A percentile compares a stretch with the other conserved stretches of the same genome.
These are phyloP conservation scores for Fusarium neocosmosporiellum DNA, from an alignment of 2,329 filamentous ascomycete genomes.

Conservation along the genomic window DNA sequence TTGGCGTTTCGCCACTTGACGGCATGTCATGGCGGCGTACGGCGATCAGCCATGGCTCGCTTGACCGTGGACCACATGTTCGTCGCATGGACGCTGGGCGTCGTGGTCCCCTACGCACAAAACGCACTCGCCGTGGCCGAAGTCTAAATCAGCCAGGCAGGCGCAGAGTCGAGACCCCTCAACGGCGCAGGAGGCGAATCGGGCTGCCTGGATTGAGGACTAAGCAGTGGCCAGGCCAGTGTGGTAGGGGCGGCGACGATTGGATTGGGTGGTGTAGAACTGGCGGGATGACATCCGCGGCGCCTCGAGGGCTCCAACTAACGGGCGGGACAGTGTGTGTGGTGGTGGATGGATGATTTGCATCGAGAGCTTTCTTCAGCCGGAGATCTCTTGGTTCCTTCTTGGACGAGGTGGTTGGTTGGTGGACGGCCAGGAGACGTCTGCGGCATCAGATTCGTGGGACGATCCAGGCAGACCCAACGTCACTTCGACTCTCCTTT, in stretches of 20 bases:
- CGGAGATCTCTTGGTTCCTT: constrained; percentile 11
- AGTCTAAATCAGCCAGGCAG: constrained; percentile 29
- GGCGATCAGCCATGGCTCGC: constrained; percentile 10
- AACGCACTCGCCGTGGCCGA: constrained; percentile 38
- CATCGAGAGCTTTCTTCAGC: constrained; percentile 18
- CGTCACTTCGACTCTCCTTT: constrained; percentile 39
- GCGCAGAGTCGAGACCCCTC: constrained; percentile 28
- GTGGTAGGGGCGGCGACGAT: constrained; percentile 7
- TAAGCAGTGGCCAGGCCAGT: background rate
- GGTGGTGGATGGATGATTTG: constrained; percentile 23
- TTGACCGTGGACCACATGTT: constrained; percentile 29
- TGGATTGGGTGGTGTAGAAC: constrained; percentile 19
- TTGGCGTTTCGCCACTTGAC: constrained; percentile 19
- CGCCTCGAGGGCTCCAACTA: constrained; percentile 12
- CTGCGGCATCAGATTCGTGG: constrained; percentile 11
- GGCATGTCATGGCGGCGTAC: constrained; percentile 7
- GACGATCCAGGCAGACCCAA: constrained; percentile 29
- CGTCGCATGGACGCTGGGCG: constrained; percentile 31
- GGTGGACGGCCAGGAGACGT: too few relatives aligned
- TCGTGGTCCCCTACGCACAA: constrained; percentile 4
- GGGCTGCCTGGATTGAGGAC: background rate
- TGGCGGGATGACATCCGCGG: constrained; percentile 40
- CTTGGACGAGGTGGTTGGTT: background rate
- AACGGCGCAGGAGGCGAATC: constrained; percentile 23
- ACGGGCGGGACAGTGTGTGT: constrained; percentile 9